phyloP scores from a whole-genome alignment of 495 filamentous ascomycete species.

The Aspergillus baeticus region DNA sequence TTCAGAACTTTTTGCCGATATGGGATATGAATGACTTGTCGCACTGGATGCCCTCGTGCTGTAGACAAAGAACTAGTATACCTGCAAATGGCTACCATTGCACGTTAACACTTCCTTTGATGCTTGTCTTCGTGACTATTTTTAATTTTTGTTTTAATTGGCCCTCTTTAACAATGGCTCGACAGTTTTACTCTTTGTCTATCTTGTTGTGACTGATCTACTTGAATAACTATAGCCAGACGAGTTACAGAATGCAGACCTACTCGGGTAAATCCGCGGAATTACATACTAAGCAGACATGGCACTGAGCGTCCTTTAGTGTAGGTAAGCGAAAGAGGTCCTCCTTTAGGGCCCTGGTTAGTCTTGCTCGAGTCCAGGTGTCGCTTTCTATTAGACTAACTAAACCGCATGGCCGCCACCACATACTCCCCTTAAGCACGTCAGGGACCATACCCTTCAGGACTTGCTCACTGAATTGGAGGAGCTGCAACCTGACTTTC shows the following conservation, averaged over 20 bases:
- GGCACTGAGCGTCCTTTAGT: not conserved
- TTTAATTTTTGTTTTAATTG: not conserved
- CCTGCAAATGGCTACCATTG: not conserved
- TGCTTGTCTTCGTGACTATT: not conserved
- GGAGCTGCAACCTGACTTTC: no score
- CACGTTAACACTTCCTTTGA: not conserved
- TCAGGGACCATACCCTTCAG: no score
- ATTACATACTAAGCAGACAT: not conserved
- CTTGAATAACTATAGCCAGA: not conserved
- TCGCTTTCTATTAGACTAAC: no score
- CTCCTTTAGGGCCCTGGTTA: no score
- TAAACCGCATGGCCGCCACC: no score
- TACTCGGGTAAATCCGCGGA: not conserved
- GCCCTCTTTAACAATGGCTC: not conserved
- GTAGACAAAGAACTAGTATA: slow-evolving; percentile 4
- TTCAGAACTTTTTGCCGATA: not conserved
- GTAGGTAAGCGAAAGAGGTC: no score
- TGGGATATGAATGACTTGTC: not conserved
- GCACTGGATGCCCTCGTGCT: not conserved
- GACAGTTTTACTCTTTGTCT: not conserved
- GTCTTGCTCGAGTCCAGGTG: no score
- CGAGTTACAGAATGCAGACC: not conserved
- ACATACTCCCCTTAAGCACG: no score
- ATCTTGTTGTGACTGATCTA: not conserved
- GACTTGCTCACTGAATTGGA: no score